A percentile compares a stretch with the other conserved stretches of the same genome.
Evolutionary conservation across 2,329 filamentous ascomycete species (phyloP).

Genomic region (Penicillium sp.): DNA sequence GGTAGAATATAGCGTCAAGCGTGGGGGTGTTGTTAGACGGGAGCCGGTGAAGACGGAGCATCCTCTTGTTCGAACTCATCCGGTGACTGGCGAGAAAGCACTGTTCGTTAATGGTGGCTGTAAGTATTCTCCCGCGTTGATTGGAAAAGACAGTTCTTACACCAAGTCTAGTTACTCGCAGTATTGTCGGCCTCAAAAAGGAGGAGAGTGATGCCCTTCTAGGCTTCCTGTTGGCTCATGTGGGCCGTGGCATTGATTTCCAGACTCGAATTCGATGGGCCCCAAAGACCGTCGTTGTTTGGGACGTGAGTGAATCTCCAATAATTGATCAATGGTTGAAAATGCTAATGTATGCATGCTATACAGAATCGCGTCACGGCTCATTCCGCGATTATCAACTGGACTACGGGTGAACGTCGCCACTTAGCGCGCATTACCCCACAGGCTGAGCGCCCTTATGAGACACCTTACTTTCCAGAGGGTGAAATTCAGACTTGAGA

Average conservation of each 20-base stretch:
- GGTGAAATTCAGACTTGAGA: neutral
- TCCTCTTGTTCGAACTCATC: conserved; percentile 59
- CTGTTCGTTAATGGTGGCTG: conserved; percentile 39
- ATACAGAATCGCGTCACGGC: conserved; percentile 36
- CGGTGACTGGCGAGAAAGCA: conserved; percentile 34
- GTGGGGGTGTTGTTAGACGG: conserved; percentile 67
- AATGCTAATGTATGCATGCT: conserved; percentile 5
- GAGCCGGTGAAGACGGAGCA: conserved; percentile 72
- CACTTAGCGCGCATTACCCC: conserved; percentile 31
- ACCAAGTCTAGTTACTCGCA: conserved; percentile 32
- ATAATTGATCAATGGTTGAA: conserved; percentile 34
- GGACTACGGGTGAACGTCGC: conserved; percentile 28
- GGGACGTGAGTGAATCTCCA: conserved; percentile 40
- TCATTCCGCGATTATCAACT: conserved; percentile 38
- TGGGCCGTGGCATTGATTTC: conserved; percentile 24
- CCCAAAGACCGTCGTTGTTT: conserved; percentile 27
- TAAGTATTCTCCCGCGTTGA: conserved; percentile 2
- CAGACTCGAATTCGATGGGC: conserved; percentile 28
- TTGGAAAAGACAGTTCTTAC: conserved; percentile 4
- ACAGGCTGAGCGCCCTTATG: conserved; percentile 28
- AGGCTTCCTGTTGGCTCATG: conserved; percentile 21
- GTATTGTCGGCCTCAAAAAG: conserved; percentile 46
- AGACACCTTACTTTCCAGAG: conserved; percentile 19
- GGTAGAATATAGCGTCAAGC: conserved; percentile 60
- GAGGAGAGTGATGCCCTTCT: conserved; percentile 43